Base-by-base conservation (phyloP, 768 basidiomycete species). In the Rhizopogon vinicolor region DNA sequence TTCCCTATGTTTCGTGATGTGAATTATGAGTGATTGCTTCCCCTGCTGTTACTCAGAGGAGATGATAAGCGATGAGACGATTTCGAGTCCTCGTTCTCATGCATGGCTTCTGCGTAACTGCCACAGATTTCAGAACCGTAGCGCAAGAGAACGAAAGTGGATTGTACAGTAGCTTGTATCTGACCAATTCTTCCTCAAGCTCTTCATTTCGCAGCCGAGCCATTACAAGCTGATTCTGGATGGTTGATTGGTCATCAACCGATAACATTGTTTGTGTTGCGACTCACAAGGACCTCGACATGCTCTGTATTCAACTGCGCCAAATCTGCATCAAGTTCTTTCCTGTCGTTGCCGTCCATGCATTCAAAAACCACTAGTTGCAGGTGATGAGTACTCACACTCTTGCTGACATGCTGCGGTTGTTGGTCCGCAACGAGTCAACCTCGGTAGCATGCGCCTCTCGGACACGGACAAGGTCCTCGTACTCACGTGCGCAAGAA, bases 131-230 rank as follows among this genome's bases (percentile, higher is more conserved):
- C 14, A 50, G 33, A 22, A 31, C 54, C 41, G 65, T 49, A 19
- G 22, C 1, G 9, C 18, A 19, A n/a, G 5, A 6, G 29, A 13
- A 18, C 2, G 16, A 8, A 25, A 50, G 8, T 2, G 44, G 18
- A 28, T 58, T 58, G 37, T 29, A 94, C 91, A 96, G 68, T 44
- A 97, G 75, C 73, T 97, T 97, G 74, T 97, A 98, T 41, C 89
- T 85, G 40, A 99, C 95, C 16, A 99, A 82, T 68, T 98, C 93
- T 55, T 85, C 81, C 69, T 98, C 97, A 57, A 96, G 78, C 67
- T 98, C 94, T 67, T 99, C 96, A 61, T 91, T 91, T 57, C 87
- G 85, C 41, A 98, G 73, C 51, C 94, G 84, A 55, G 87, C 80
- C 75, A 86, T 91, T 3, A 98, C 97, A 3, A 98, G 81, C 67